Evolutionary conservation across 495 filamentous ascomycete species (phyloP), one percentile per base, ranked within the genome.

Genomic region (Haplographium delicatum): DNA sequence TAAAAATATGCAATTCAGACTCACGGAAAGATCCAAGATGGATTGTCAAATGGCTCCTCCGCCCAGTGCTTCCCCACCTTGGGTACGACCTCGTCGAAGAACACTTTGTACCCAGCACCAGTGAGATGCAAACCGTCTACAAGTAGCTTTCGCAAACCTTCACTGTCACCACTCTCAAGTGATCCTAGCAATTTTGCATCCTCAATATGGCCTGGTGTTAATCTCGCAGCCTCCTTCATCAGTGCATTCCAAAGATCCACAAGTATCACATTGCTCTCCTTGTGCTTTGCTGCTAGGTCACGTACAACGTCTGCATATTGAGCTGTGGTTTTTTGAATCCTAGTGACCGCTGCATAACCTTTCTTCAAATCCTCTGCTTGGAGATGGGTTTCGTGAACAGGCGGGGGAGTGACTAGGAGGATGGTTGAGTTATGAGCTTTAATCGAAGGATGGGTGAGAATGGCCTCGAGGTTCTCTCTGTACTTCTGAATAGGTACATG

Each of bases 391-490:
- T 87, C 83, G 51, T 87, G 76, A 30, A 87, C 55, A 0, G 83
- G 82, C 1, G 84, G 79, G 4, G 84, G 82, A 1, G 80, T 84
- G 38, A 87, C 71, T 15, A 88, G 57, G 37, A 88, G 69, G 35
- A 86, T 76, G 3, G 65, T 68, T 2, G 84, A 70, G 26, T 72
- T 72, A 39, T 87, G 84, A 9, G 72, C 75, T n/a, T 58, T 59
- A 15, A 81, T 72, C 33, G 61, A 63, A 1, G 76, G 74, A 60
- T 86, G 80, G 24, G 72, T 65, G 30, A 83, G 56, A 46, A 88
- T 78, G n/a, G 59, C 57, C 46, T 64, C 66, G 11, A 88, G 62
- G 54, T 86, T 87, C 51, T 71, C 58, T 46, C 71, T 73, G 67
- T 78, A 88, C 22, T 70, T 53, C 0, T 74, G 67, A n/a, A 85